Evolutionary conservation across 352 stramenopile genomes (phyloP).

Genomic region (Achlya hypogyna): DNA sequence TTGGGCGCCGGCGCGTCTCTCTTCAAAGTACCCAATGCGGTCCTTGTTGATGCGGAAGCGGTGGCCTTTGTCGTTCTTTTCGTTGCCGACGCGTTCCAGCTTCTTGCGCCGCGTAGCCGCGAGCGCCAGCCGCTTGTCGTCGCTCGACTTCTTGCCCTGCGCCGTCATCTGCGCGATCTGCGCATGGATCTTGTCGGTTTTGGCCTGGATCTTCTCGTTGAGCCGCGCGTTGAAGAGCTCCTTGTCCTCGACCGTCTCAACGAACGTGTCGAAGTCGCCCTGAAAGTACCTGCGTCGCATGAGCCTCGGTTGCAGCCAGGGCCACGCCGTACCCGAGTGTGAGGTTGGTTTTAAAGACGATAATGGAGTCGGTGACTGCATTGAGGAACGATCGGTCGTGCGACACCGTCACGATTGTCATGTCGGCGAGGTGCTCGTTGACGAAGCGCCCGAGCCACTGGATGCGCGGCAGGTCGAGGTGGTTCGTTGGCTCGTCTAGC

Average conservation of each 20-base stretch:
- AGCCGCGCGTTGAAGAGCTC: slow-evolving; percentile 37
- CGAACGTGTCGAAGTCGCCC: slow-evolving; percentile 52
- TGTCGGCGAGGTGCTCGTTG: slow-evolving; percentile 37
- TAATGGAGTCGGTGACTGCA: slow-evolving; percentile 60
- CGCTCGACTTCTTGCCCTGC: slow-evolving; percentile 32
- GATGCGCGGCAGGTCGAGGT: slow-evolving; percentile 82
- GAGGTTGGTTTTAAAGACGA: slow-evolving; percentile 47
- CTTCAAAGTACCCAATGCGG: slow-evolving; percentile 34
- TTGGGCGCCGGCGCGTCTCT: slow-evolving; percentile 28
- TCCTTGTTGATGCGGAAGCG: slow-evolving; percentile 50
- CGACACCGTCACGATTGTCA: slow-evolving; percentile 87
- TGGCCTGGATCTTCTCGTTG: slow-evolving; percentile 40
- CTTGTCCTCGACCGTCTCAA: slow-evolving; percentile 39
- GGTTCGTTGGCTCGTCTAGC: slow-evolving; percentile 88
- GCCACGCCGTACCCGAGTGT: slow-evolving; percentile 27
- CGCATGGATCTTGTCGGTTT: slow-evolving; percentile 47
- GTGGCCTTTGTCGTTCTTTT: slow-evolving; percentile 46
- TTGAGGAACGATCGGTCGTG: slow-evolving; percentile 93
- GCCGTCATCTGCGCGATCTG: slow-evolving; percentile 19
- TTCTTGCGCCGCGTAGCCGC: slow-evolving; percentile 63
- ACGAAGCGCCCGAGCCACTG: slow-evolving; percentile 73
- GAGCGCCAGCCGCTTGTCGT: slow-evolving; percentile 58
- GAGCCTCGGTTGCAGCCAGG: not conserved
- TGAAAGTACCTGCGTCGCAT: slow-evolving; percentile 28
- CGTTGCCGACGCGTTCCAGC: slow-evolving; percentile 42